These are phyloP conservation scores for Acorus calamus DNA, from an alignment of 106 monocot genomes.

Conservation along the genomic window DNA sequence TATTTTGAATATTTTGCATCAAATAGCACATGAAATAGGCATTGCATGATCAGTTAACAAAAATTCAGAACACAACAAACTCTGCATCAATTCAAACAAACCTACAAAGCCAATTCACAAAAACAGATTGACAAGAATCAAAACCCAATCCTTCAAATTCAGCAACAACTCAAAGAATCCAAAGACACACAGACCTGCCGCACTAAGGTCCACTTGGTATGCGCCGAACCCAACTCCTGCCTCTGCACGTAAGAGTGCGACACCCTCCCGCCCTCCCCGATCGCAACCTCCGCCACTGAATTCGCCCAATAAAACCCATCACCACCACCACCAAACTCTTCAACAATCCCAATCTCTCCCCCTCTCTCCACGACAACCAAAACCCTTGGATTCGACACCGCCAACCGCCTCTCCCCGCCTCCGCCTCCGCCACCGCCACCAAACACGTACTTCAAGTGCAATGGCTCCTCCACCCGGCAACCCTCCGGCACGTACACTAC, in stretches of 20 bases:
- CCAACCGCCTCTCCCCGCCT: slow-evolving; percentile 26
- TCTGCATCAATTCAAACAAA: too few relatives aligned
- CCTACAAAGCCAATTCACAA: too few relatives aligned
- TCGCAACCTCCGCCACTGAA: slow-evolving; percentile 63
- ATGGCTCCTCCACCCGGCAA: slow-evolving; percentile 38
- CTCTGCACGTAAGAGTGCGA: slow-evolving; percentile 68
- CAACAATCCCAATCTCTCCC: slow-evolving; percentile 66
- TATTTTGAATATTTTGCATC: too few relatives aligned
- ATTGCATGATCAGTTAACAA: too few relatives aligned
- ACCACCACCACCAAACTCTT: slow-evolving; percentile 45
- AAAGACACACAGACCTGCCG: too few relatives aligned
- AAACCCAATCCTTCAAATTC: too few relatives aligned
- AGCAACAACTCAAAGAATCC: too few relatives aligned
- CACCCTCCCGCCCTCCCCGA: slow-evolving; percentile 61
- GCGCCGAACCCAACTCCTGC: slow-evolving; percentile 56
- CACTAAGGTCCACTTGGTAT: slow-evolving; percentile 84
- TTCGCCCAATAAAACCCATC: slow-evolving; percentile 87
- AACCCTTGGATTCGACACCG: slow-evolving; percentile 79
- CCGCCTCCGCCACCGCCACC: slow-evolving; percentile 13
- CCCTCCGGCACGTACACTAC: slow-evolving; percentile 56
- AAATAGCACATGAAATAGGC: too few relatives aligned
- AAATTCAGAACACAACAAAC: too few relatives aligned
- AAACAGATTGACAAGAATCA: too few relatives aligned
- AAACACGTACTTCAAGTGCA: slow-evolving; percentile 46
- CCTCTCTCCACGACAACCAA: slow-evolving; percentile 71